Conservation (phyloP, 2,329 filamentous ascomycete genomes). For the Cercospora sesami region DNA sequence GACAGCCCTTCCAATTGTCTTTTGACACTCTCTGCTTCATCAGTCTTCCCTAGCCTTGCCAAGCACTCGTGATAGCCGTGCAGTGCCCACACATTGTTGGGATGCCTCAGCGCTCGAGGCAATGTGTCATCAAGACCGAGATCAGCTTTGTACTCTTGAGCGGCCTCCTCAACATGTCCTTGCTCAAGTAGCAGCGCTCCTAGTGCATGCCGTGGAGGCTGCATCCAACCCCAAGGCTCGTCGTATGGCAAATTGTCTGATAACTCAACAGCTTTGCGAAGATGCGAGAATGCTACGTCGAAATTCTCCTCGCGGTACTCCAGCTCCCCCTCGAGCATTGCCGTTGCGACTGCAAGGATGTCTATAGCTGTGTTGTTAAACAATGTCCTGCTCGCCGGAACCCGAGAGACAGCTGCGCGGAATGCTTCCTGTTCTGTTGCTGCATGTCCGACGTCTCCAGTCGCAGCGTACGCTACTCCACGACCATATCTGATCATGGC, state of each 20-base stretch:
- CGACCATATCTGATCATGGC: constrained; percentile 69
- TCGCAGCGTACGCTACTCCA: constrained; percentile 65
- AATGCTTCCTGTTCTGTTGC: constrained; percentile 55
- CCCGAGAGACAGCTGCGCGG: constrained; percentile 49
- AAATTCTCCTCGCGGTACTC: constrained; percentile 67
- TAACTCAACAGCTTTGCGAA: constrained; percentile 57
- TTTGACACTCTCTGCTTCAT: constrained; percentile 52
- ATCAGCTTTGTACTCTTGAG: constrained; percentile 43
- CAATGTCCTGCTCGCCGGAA: constrained; percentile 62
- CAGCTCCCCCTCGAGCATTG: constrained; percentile 73
- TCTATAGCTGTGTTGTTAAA: constrained; percentile 68
- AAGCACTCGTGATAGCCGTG: constrained; percentile 73
- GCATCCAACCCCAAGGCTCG: constrained; percentile 79
- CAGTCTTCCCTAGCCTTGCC: constrained; percentile 48
- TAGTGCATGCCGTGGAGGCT: constrained; percentile 67
- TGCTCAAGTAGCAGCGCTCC: constrained; percentile 69
- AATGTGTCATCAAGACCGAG: constrained; percentile 52
- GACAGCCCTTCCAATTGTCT: constrained; percentile 55
- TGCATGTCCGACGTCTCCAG: constrained; percentile 57
- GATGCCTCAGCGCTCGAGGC: constrained; percentile 65
- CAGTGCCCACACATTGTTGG: constrained; percentile 73
- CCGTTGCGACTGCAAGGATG: constrained; percentile 59
- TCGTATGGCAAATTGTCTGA: constrained; percentile 67
- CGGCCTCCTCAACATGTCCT: constrained; percentile 45
- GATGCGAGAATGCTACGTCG: constrained; percentile 48